Conservation (phyloP, 441 rosid species). For the Pelargonium cotyledonis region DNA sequence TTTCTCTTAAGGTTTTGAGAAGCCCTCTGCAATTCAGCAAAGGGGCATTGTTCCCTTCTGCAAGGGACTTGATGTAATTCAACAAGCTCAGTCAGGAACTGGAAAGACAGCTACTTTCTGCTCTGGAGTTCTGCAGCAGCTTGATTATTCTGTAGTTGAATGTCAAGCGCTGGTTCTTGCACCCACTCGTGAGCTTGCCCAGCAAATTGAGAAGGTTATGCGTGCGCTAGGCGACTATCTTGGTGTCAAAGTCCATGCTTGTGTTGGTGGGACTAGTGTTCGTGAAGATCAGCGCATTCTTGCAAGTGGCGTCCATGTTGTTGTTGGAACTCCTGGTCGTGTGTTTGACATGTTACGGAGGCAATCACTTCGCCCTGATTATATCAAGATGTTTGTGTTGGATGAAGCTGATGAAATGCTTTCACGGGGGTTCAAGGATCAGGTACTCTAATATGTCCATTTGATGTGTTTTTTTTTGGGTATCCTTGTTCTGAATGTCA, state of each 20-base stretch:
- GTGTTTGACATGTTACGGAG: conserved; percentile 77
- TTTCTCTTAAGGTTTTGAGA: conserved; percentile 46
- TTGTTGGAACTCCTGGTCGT: conserved; percentile 86
- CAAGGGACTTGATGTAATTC: conserved; percentile 83
- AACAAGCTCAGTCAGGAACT: conserved; percentile 82
- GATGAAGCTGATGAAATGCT: conserved; percentile 90
- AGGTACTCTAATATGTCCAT: conserved; percentile 33
- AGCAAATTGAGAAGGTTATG: conserved; percentile 88
- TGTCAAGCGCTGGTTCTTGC: conserved; percentile 79
- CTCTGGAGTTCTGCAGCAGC: conserved; percentile 73
- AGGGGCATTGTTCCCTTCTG: conserved; percentile 88
- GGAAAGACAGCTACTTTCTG: conserved; percentile 86
- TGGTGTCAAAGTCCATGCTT: conserved; percentile 78
- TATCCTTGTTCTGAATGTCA: background rate
- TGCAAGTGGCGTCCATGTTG: conserved; percentile 71
- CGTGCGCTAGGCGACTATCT: conserved; percentile 83
- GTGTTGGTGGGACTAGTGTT: conserved; percentile 83
- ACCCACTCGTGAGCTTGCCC: conserved; percentile 75
- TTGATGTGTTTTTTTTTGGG: background rate
- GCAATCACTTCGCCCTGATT: conserved; percentile 64
- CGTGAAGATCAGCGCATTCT: conserved; percentile 76
- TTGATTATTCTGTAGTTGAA: conserved; percentile 52
- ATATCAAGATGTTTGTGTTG: conserved; percentile 68
- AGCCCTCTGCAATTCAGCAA: conserved; percentile 87
- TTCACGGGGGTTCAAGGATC: conserved; percentile 77